These are phyloP conservation scores for Aspergillus japonicus DNA, from an alignment of 2,329 filamentous ascomycete species.

Conservation along the genomic window DNA sequence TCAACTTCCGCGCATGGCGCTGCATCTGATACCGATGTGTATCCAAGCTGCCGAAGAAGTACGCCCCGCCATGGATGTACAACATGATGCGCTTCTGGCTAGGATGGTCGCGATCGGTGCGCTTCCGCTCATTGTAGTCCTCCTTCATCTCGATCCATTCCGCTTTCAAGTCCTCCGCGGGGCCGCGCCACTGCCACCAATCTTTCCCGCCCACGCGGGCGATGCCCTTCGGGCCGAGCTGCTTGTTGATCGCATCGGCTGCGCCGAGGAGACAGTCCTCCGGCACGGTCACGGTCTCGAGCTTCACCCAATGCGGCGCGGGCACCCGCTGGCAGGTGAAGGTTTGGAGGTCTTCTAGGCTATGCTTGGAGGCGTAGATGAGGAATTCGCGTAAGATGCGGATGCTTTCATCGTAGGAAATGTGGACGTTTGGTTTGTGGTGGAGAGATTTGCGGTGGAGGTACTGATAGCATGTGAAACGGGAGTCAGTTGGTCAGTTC, in stretches of 20 bases:
- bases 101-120: conserved; percentile 45
- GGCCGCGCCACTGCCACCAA: conserved; percentile 85
- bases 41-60: conserved; percentile 93
- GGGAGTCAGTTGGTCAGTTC: neutral
- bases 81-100: conserved; percentile 76
- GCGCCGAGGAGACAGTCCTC: conserved; percentile 63
- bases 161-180: conserved; percentile 66
- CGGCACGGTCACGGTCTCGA: conserved; percentile 67
- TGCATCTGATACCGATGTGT: conserved; percentile 99
- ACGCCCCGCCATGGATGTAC: conserved; percentile 91
- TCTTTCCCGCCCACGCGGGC: conserved; percentile 73
- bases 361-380: conserved; percentile 78
- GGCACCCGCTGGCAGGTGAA: conserved; percentile 94
- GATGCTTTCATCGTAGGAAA: conserved; percentile 92
- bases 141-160: conserved; percentile 97
- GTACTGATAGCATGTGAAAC: conserved; percentile 57
- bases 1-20: conserved; percentile 88
- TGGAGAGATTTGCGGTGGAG: conserved; percentile 72
- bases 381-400: conserved; percentile 85
- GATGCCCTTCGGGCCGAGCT: conserved; percentile 76
- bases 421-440: conserved; percentile 80
- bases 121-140: conserved; percentile 72
- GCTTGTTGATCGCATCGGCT: conserved; percentile 65
- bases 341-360: conserved; percentile 86
- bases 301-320: conserved; percentile 80